Conservation (phyloP, 2,329 filamentous ascomycete species). For the Colletotrichum tofieldiae region DNA sequence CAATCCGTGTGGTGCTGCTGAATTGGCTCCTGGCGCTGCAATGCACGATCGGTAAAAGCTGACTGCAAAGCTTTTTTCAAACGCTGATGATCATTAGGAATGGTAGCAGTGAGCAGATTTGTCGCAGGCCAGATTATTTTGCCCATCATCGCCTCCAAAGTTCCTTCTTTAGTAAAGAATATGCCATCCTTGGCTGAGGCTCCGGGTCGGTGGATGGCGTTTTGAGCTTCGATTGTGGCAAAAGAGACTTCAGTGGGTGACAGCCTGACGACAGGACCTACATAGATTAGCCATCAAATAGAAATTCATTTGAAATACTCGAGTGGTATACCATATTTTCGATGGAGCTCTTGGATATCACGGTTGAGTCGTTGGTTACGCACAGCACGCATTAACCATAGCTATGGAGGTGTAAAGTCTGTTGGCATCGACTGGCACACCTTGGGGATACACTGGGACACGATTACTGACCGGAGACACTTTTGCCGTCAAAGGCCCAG, state of each 20-base stretch:
- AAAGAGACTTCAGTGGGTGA: slow-evolving; percentile 24
- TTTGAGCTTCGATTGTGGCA: slow-evolving; percentile 19
- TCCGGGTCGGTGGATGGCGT: slow-evolving; percentile 9
- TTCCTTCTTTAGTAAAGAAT: slow-evolving; percentile 28
- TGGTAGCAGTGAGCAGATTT: slow-evolving; percentile 20
- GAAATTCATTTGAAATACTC: neutral
- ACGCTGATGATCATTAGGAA: slow-evolving; percentile 12
- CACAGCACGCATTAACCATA: slow-evolving; percentile 21
- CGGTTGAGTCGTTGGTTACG: neutral
- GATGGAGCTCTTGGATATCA: slow-evolving; percentile 4
- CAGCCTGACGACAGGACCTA: slow-evolving; percentile 26
- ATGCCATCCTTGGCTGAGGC: neutral
- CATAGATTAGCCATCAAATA: accelerated
- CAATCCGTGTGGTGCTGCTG: neutral
- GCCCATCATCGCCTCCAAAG: slow-evolving; percentile 31
- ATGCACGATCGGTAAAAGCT: slow-evolving; percentile 12
- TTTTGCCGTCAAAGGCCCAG: slow-evolving; percentile 8
- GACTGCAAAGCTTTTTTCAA: slow-evolving; percentile 20
- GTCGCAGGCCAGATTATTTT: slow-evolving; percentile 29
- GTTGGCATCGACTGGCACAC: neutral
- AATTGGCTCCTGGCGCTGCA: slow-evolving; percentile 4
- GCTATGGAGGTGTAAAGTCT: neutral
- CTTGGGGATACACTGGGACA: neutral
- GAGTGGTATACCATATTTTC: neutral
- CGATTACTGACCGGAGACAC: slow-evolving; percentile 5